phyloP scores from a whole-genome alignment of 2,329 filamentous ascomycete genomes.

The Blumeriella jaapii region DNA sequence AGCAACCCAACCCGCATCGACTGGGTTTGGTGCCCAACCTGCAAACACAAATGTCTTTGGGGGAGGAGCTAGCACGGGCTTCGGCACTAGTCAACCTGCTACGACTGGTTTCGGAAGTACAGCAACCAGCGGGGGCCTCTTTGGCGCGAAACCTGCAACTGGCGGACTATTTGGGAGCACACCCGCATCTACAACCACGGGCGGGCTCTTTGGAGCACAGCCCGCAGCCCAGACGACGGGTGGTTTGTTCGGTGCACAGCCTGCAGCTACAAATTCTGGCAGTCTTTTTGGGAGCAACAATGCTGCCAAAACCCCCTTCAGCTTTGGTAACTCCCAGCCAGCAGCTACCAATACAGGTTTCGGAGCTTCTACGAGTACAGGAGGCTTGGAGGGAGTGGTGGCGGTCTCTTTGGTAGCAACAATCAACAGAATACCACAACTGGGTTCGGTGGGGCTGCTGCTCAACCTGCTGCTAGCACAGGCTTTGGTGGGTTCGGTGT shows the following conservation, averaged over 20 bases:
- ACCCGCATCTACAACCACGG: conserved; percentile 19
- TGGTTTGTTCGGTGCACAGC: conserved; percentile 21
- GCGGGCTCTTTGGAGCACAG: conserved; percentile 32
- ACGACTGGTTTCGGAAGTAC: conserved; percentile 36
- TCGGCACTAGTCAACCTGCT: conserved; percentile 31
- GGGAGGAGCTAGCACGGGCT: conserved; percentile 20
- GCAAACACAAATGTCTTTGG: conserved; percentile 3
- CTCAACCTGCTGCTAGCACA: conserved; percentile 29
- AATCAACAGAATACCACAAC: conserved; percentile 24
- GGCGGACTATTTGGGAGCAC: conserved; percentile 32
- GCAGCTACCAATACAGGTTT: conserved; percentile 19
- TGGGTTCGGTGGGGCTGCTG: conserved; percentile 29
- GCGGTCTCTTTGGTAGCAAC: conserved; percentile 30
- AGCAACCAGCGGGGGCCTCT: conserved; percentile 28
- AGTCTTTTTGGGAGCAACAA: conserved; percentile 26
- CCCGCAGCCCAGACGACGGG: conserved; percentile 18
- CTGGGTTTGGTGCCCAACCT: conserved; percentile 34
- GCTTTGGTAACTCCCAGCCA: conserved; percentile 20
- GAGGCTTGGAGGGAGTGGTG: conserved; percentile 23
- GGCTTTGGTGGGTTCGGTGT: conserved; percentile 33
- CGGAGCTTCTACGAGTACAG: conserved; percentile 17
- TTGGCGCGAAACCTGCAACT: conserved; percentile 31
- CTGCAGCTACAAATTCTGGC: conserved; percentile 26
- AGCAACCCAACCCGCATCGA: background rate
- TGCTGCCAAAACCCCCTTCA: conserved; percentile 29